phyloP scores from a whole-genome alignment of 2,329 filamentous ascomycete genomes.

The Xylaria sp. region DNA sequence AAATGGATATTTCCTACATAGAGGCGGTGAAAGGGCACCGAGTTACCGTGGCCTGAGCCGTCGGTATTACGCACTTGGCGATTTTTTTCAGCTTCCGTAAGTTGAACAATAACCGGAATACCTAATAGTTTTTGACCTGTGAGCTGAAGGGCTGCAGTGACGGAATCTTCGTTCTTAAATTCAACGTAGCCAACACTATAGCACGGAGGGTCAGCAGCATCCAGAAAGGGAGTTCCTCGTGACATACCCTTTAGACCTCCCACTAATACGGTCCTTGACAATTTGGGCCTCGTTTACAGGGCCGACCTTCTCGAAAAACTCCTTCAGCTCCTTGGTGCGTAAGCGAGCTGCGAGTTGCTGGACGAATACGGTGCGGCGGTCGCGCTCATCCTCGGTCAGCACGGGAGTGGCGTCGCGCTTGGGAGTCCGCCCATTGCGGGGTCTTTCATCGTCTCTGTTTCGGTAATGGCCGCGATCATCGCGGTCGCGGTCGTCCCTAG shows the following conservation, averaged over 20 bases:
- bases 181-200: slow-evolving; percentile 97
- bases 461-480: slow-evolving; percentile 66
- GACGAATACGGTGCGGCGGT: slow-evolving; percentile 96
- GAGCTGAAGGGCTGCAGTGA: slow-evolving; percentile 92
- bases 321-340: slow-evolving; percentile 89
- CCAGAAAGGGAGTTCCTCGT: background rate
- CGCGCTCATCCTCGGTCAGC: slow-evolving; percentile 93
- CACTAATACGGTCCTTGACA: slow-evolving; percentile 96
- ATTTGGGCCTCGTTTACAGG: slow-evolving; percentile 98
- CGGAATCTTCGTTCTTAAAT: slow-evolving; percentile 95
- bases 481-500: slow-evolving; percentile 64
- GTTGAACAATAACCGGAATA: slow-evolving; percentile 97
- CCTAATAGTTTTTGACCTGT: slow-evolving; percentile 98
- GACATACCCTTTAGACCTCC: slow-evolving; percentile 93
- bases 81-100: slow-evolving; percentile 99
- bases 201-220: slow-evolving; percentile 43
- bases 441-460: slow-evolving; percentile 62
- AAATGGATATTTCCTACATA: slow-evolving; percentile 99
- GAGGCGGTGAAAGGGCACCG: slow-evolving; percentile 94
- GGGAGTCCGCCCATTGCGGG: slow-evolving; percentile 51
- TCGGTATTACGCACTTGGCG: slow-evolving; percentile 90
- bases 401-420: slow-evolving; percentile 71
- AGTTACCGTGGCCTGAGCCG: slow-evolving; percentile 75
- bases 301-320: slow-evolving; percentile 95
- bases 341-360: slow-evolving; percentile 96